Base-by-base conservation (phyloP, 1,139 yeast species). In the Geotrichum cucujoidarum region DNA sequence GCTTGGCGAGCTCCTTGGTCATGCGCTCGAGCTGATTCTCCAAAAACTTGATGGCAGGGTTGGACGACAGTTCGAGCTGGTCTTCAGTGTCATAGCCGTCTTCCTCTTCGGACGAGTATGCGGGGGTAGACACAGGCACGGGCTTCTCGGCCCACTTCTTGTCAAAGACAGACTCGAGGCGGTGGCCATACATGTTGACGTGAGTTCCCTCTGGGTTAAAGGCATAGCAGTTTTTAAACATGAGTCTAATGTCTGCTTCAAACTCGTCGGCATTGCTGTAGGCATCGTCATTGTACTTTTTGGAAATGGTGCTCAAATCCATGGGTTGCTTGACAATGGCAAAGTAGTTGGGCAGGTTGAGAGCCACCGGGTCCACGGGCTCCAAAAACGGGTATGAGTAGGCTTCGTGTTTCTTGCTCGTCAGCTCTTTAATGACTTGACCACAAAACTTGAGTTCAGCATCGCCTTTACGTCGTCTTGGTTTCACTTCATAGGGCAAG, bases 151-250 rank as follows among this genome's bases (percentile, higher is more conserved):
- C 76, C 97, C 97, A 92, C 65, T 82, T 84, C 62, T 83, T 82
- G 60, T 88, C 86, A 63, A 92, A 92, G 6, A 86, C 77, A 24
- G 81, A 81, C 65, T 92, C 97, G 53, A 92, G 72, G 58, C 88
- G 78, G 62, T 87, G 95, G 25, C 98, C 98, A 95, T 92, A 86
- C 76, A 79, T 77, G 65, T 90, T 87, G 33, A 94, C 98, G 41
- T 95, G 95, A 6, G 95, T 82, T 7, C 96, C 95, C 60, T 86
- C 95, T 1, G 98, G 97, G 66, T 92, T 94, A 70, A 92, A 92
- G 21, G 76, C 74, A 67, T 87, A 92, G 69, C 98, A 92, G 69
- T 92, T 92, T 53, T 77, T 72, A 70, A 92, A 89, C 55, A 92
- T 86, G 53, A 89, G 75, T 51, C 88, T 76, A 21, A 92, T 78